Conservation (phyloP, 352 stramenopile genomes). For the Phytopythium aichiense region DNA sequence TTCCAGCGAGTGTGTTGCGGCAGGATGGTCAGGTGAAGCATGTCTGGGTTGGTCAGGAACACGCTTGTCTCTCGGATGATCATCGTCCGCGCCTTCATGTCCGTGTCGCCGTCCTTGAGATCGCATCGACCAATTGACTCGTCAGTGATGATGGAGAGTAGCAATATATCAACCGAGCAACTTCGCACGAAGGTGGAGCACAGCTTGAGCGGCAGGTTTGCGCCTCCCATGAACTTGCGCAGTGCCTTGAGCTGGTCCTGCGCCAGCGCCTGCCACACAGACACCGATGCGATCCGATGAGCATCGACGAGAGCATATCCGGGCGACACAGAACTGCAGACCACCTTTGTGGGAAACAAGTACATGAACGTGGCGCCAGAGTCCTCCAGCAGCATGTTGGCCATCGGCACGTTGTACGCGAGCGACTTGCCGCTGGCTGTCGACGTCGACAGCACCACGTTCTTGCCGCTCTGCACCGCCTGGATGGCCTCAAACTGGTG, state of each 20-base stretch:
- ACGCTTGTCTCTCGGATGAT: constrained; percentile 89
- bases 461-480: constrained; percentile 75
- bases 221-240: constrained; percentile 56
- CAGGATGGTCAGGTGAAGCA: constrained; percentile 96
- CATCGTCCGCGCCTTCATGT: constrained; percentile 81
- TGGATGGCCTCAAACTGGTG: constrained; percentile 91
- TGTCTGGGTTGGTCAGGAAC: constrained; percentile 99
- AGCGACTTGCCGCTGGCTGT: constrained; percentile 97
- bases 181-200: constrained; percentile 61
- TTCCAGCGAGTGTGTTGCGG: constrained; percentile 91
- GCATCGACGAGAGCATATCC: too few species aligned
- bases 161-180: neutral
- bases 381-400: constrained; percentile 67
- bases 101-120: constrained; percentile 93
- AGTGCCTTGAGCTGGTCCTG: constrained; percentile 96
- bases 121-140: neutral
- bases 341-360: constrained; percentile 97
- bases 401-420: constrained; percentile 95
- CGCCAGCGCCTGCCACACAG: constrained; percentile 77
- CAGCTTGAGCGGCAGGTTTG: constrained; percentile 39
- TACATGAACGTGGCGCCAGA: constrained; percentile 83
- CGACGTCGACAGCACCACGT: constrained; percentile 95
- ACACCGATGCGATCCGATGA: too few species aligned
- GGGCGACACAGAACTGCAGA: too few species aligned
- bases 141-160: neutral